A percentile compares a stretch with the other conserved stretches of the same genome.
Evolutionary conservation across 78 protist genomes (phyloP).

Genomic region (Dictyostelium citrinum): DNA sequence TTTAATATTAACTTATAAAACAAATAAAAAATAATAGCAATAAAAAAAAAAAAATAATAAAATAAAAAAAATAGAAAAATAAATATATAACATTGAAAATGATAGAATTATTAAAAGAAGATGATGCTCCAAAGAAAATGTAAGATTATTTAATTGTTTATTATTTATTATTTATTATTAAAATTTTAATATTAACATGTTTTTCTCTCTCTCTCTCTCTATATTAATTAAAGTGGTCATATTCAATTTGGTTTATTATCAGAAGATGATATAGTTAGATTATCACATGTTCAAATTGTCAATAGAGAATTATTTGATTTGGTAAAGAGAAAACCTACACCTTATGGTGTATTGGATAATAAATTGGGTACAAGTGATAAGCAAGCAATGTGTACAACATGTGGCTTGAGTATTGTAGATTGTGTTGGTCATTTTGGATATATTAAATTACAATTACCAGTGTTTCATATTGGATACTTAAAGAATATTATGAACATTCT

Average conservation of each 20-base stretch:
- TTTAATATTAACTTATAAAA: too few species aligned
- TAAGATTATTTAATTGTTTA: conserved; percentile 1
- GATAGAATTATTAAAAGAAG: conserved; percentile 51
- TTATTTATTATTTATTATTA: background rate
- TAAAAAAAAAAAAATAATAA: background rate
- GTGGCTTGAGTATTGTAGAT: conserved; percentile 81
- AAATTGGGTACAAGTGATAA: conserved; percentile 73
- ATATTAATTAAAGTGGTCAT: conserved; percentile 31
- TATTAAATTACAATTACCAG: conserved; percentile 94
- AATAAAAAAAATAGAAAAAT: too few species aligned
- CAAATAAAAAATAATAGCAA: background rate
- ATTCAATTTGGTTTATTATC: conserved; percentile 78
- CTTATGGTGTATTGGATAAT: conserved; percentile 69
- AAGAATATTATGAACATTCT: conserved; percentile 84
- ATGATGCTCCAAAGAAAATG: conserved; percentile 79
- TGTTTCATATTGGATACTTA: conserved; percentile 97
- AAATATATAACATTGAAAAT: background rate
- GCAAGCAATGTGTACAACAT: conserved; percentile 34
- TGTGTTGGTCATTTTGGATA: conserved; percentile 99
- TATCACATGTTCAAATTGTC: conserved; percentile 62
- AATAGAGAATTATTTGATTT: conserved; percentile 44
- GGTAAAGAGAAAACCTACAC: conserved; percentile 44
- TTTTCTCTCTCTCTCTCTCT: background rate
- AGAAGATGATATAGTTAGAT: conserved; percentile 68
- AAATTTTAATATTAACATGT: background rate